These are phyloP conservation scores for Yamadazyma atmosphaerica DNA, from an alignment of 1,139 yeast species.

Conservation along the genomic window DNA sequence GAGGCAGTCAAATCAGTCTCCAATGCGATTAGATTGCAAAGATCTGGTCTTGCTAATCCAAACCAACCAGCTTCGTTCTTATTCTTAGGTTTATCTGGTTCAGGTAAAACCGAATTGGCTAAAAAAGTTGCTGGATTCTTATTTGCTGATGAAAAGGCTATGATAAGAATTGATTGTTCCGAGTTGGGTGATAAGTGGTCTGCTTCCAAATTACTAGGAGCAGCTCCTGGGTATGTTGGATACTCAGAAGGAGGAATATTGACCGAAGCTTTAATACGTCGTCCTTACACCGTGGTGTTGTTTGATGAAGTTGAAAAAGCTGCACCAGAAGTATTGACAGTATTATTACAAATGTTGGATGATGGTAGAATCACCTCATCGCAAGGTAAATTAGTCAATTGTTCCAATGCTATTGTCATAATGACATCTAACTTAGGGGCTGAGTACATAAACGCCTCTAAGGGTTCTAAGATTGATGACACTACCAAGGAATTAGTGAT, in stretches of 20 bases:
- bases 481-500: slow-evolving; percentile 75
- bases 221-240: slow-evolving; percentile 98
- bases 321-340: slow-evolving; percentile 96
- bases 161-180: slow-evolving; percentile 96
- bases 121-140: slow-evolving; percentile 94
- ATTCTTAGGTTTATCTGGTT: slow-evolving; percentile 93
- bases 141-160: slow-evolving; percentile 93
- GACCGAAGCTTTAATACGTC: slow-evolving; percentile 86
- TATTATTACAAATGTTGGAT: slow-evolving; percentile 86
- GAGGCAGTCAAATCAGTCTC: slow-evolving; percentile 97
- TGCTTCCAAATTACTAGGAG: slow-evolving; percentile 90
- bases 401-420: slow-evolving; percentile 87
- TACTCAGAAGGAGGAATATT: slow-evolving; percentile 97
- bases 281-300: slow-evolving; percentile 91
- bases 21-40: slow-evolving; percentile 85
- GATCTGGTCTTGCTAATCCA: slow-evolving; percentile 97
- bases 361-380: slow-evolving; percentile 96
- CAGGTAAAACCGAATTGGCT: slow-evolving; percentile 98
- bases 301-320: slow-evolving; percentile 99
- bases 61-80: slow-evolving; percentile 94
- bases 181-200: slow-evolving; percentile 95
- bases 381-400: slow-evolving; percentile 89
- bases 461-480: slow-evolving; percentile 62
- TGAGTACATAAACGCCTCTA: slow-evolving; percentile 72
- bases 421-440: slow-evolving; percentile 99